Conservation (phyloP, 805 yeast genomes). For the Metschnikowia aberdeeniae region DNA sequence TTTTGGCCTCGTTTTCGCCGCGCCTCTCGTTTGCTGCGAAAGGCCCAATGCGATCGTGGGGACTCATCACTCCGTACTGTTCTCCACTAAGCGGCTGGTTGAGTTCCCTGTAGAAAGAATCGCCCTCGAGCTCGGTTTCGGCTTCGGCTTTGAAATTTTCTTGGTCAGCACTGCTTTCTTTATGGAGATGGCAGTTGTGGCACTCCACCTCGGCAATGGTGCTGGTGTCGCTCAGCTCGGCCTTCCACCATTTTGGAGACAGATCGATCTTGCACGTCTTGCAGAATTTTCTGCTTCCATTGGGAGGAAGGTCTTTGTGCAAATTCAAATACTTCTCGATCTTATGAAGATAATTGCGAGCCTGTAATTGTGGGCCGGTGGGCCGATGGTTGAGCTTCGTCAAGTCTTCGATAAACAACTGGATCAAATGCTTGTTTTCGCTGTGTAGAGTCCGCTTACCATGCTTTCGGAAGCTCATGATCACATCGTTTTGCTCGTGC, state of each 20-base stretch:
- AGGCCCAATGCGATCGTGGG: slow-evolving; percentile 7
- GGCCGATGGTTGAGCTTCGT: slow-evolving; percentile 16
- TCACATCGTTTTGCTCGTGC: slow-evolving; percentile 25
- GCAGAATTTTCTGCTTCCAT: slow-evolving; percentile 14
- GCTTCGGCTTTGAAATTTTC: slow-evolving; percentile 12
- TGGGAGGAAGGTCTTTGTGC: background rate
- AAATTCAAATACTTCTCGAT: slow-evolving; percentile 9
- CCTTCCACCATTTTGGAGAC: slow-evolving; percentile 39
- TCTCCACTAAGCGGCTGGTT: slow-evolving; percentile 30
- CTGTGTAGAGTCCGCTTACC: slow-evolving; percentile 22
- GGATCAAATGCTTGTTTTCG: slow-evolving; percentile 34
- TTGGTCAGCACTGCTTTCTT: slow-evolving; percentile 13
- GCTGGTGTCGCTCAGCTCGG: background rate
- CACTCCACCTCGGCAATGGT: slow-evolving; percentile 16
- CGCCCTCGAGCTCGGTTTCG: slow-evolving; percentile 14
- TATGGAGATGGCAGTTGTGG: slow-evolving; percentile 28
- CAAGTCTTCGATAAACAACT: slow-evolving; percentile 37
- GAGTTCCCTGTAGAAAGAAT: slow-evolving; percentile 15
- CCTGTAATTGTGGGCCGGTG: slow-evolving; percentile 32
- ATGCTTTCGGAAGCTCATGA: slow-evolving; percentile 29
- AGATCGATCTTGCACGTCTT: slow-evolving; percentile 20
- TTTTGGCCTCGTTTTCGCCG: background rate
- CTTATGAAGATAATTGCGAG: slow-evolving; percentile 27
- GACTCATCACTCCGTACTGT: slow-evolving; percentile 27
- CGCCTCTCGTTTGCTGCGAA: background rate